Conservation (phyloP, 805 yeast genomes). For the Kazachstania bromeliacearum region DNA sequence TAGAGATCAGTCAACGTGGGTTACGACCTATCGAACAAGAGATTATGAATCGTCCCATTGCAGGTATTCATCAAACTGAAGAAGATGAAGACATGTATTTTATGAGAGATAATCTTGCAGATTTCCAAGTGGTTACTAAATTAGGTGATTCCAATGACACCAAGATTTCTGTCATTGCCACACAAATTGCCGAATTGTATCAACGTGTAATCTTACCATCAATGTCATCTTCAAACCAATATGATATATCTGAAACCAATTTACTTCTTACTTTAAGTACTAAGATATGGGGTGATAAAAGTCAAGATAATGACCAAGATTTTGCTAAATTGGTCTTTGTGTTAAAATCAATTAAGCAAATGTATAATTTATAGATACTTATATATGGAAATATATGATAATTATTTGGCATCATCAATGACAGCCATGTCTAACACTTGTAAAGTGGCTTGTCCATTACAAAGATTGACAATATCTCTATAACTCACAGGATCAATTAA, state of each 20-base stretch:
- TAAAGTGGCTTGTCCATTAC: slow-evolving; percentile 51
- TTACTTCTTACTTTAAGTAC: slow-evolving; percentile 39
- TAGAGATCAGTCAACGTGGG: slow-evolving; percentile 30
- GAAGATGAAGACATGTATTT: slow-evolving; percentile 13
- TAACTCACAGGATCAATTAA: slow-evolving; percentile 82
- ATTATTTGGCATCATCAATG: slow-evolving; percentile 37
- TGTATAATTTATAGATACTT: slow-evolving; percentile 12
- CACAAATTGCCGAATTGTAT: slow-evolving; percentile 34
- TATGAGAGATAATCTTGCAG: slow-evolving; percentile 24
- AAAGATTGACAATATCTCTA: slow-evolving; percentile 55
- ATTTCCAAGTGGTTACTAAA: slow-evolving; percentile 38
- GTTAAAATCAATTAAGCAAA: slow-evolving; percentile 27
- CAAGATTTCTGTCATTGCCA: slow-evolving; percentile 40
- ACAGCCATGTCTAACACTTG: slow-evolving; percentile 89
- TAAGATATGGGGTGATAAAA: slow-evolving; percentile 35
- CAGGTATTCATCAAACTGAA: slow-evolving; percentile 9
- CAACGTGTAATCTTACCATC: slow-evolving; percentile 19
- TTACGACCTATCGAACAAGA: slow-evolving; percentile 12
- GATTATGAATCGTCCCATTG: slow-evolving; percentile 10
- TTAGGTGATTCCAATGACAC: slow-evolving; percentile 41
- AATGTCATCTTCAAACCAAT: slow-evolving; percentile 5
- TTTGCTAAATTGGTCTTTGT: slow-evolving; percentile 39
- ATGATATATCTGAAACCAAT: slow-evolving; percentile 5
- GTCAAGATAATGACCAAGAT: slow-evolving; percentile 28
- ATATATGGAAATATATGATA: slow-evolving; percentile 2